Evolutionary conservation across 1,284 basidiomycete species (phyloP), one percentile per base, ranked within the genome.

Genomic region (Microbotryomycetes sp.): DNA sequence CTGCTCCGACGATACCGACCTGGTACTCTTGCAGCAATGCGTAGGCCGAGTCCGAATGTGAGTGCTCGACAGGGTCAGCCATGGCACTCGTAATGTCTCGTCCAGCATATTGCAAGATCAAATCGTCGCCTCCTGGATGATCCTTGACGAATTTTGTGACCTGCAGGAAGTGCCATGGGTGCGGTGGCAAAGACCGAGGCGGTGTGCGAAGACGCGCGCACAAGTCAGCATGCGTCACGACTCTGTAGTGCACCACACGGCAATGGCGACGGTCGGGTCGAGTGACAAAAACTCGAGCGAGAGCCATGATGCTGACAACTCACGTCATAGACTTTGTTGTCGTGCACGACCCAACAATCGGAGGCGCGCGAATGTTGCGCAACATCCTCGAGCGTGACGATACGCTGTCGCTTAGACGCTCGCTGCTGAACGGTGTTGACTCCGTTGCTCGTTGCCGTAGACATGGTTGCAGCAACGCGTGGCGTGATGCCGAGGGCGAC

Each of bases 1-100:
- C 84, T 0, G 80, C 81, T 4, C 89, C 90, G 54, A 96, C 72
- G 67, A 85, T 82, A 28, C 92, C 92, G 73, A 96, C 82, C 58
- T 83, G 68, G 74, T 89, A 91, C 74, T 96, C 92, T 29, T 88
- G 84, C 72, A 99, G 76, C 84, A 99, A 89, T 49, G 88, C 87
- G 75, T 90, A 98, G 0, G 94, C 96, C 4, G 87, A 84, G 28
- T 89, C 85, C 2, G 91, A 93, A 76, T 98, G 96, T n/a, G 86
- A 86, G 76, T 98, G 96, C 72, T 89, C 85, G n/a, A 80, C 74
- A 62, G 82, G 78, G 76, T 96, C 87, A 72, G 82, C 82, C 94
- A 98, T 97, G 64, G 86, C 80, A 22, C 78, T 79, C 36, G 82
- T 86, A 58, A 97, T 82, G 74, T 97, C 91, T 76, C 85, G 83